These are phyloP conservation scores for Murraya koenigii DNA, from an alignment of 345 rosid species.

Conservation along the genomic window DNA sequence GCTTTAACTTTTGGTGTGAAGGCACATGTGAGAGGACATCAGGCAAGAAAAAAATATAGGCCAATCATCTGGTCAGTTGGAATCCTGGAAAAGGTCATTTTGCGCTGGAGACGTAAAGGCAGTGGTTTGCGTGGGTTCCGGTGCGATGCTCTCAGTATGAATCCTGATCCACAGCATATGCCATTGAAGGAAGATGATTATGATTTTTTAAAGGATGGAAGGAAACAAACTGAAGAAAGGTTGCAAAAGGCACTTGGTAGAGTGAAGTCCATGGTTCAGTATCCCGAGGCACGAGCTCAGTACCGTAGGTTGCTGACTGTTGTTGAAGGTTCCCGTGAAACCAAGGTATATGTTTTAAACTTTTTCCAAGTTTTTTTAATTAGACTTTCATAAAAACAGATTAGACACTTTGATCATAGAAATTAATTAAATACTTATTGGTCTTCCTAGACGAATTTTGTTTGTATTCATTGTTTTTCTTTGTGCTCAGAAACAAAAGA, in stretches of 20 bases:
- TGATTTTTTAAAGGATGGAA: slow-evolving; percentile 85
- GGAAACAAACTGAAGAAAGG: slow-evolving; percentile 88
- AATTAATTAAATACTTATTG: not conserved
- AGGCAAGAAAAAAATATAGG: slow-evolving; percentile 72
- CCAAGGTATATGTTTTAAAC: slow-evolving; percentile 40
- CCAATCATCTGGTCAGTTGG: slow-evolving; percentile 87
- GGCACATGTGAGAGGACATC: slow-evolving; percentile 96
- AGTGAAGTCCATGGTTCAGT: slow-evolving; percentile 90
- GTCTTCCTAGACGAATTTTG: not conserved
- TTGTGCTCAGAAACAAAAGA: too few relatives aligned
- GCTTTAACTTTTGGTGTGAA: slow-evolving; percentile 28
- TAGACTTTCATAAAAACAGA: not conserved
- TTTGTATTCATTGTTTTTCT: too few relatives aligned
- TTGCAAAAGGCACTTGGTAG: slow-evolving; percentile 80
- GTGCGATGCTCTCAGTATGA: slow-evolving; percentile 42
- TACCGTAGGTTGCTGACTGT: slow-evolving; percentile 80
- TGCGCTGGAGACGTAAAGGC: slow-evolving; percentile 93
- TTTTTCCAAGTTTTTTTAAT: not conserved
- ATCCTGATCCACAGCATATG: slow-evolving; percentile 32
- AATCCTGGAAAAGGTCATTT: slow-evolving; percentile 80
- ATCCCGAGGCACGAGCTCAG: slow-evolving; percentile 85
- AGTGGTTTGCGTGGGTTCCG: slow-evolving; percentile 82
- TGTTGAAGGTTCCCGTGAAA: slow-evolving; percentile 64
- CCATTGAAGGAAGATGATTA: slow-evolving; percentile 68
- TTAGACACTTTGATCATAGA: not conserved